Evolutionary conservation across 1,284 basidiomycete genomes (phyloP), one percentile per base, ranked within the genome.

Genomic region (Ustilago curta): DNA sequence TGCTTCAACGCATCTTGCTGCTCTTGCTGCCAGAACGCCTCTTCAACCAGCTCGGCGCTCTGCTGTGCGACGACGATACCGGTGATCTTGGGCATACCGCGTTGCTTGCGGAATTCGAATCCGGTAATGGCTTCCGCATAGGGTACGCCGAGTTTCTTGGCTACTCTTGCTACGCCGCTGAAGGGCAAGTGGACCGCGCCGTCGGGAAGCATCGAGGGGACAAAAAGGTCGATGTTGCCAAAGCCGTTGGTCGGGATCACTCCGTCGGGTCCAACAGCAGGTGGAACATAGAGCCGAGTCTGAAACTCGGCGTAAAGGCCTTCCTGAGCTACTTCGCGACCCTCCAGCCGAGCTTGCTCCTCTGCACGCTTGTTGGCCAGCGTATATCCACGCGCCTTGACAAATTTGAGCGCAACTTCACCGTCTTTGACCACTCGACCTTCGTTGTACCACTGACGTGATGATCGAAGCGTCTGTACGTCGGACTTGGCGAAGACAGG

Each of bases 181-280:
- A 76, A 93, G 19, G 94, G 93, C 37, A 99, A 87, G 86, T 98
- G 93, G 1, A 88, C 91, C 4, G 90, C 94, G 16, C 96, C 96
- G 55, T 86, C 87, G 0, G 97, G 97, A 25, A 99, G 88, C 96
- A 99, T 99, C 1, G 92, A 91, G 25, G 94, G 92, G 6, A 93
- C 93, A 84, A 97, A 99, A 29, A 99, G 87, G 86, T 99, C 96
- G 71, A 99, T 93, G 84, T 98, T 98, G 21, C 97, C 97, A 84
- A 97, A 99, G 69, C 91, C 90, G 80, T 99, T 99, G 86, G 92
- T 95, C 5, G 95, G 95, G 40, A 99, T 90, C 83, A 90, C 90
- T 21, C 97, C 96, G 92, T 97, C 89, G 51, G 91, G 85, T 4
- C 70, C 66, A 39, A 99, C 90, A 2, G 95, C 93, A 14, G 82